Base-by-base conservation (phyloP, 1,284 basidiomycete genomes). In the Heliocybe sulcata region DNA sequence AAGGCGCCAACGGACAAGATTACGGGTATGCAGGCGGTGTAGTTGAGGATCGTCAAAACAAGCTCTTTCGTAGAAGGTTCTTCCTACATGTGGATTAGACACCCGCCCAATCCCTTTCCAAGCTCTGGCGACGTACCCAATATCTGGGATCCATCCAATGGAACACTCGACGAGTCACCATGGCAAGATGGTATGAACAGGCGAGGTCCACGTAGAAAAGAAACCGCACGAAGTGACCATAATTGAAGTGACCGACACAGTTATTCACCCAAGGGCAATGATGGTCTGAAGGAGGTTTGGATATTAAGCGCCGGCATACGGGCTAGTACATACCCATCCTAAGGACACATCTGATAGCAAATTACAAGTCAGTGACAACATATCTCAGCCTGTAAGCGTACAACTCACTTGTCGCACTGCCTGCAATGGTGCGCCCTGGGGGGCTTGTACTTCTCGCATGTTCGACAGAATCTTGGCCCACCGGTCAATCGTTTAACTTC, bases 251-350 rank as follows among this genome's bases (percentile, higher is more conserved):
- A 0, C 94, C 94, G 59, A 97, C 87, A 65, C 93, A 93, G 67
- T 92, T 92, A 65, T 92, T 90, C 55, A 91, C 85, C 90, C 90
- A 93, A 22, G 90, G 90, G 67, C 94, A 96, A 63, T 96, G 94
- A 63, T 97, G 94, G 72, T 93, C 88, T 90, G 59, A 27, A 26
- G n/a, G 38, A 42, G 38, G 35, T 55, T 52, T 29, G 58, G 56
- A 52, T 45, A 58, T 27, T 51, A 22, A 20, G 27, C 33, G 45
- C 33, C 45, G 22, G 35, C 12, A 61, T 56, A n/a, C 65, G 25
- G 27, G n/a, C 3, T 42, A 38, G 48, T 23, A 61, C 73, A 54
- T 64, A 87, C 91, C 87, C 87, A 94, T 93, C 49, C 89, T 81
- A 54, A 92, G 77, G 8, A 92, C 78, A 68, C 89, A 91, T 67